Evolutionary conservation across 1,139 yeast species (phyloP).

Genomic region (Yamadazyma membranifaciens): DNA sequence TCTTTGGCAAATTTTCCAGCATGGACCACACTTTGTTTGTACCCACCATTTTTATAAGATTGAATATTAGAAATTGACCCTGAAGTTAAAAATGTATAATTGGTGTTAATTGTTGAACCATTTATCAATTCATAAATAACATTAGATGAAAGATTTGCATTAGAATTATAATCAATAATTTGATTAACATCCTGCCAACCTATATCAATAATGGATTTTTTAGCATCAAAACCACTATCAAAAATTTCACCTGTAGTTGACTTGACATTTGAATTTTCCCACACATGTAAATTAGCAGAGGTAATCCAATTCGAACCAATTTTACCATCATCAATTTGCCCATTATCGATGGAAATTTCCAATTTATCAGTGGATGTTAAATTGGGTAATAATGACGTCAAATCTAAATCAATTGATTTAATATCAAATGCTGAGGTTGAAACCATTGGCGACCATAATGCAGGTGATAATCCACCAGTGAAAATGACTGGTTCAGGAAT

Average conservation of each 20-base stretch:
- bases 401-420: slow-evolving; percentile 60
- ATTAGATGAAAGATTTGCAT: slow-evolving; percentile 16
- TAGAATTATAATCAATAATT: slow-evolving; percentile 26
- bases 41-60: slow-evolving; percentile 27
- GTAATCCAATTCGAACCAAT: slow-evolving; percentile 70
- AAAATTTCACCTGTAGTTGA: slow-evolving; percentile 39
- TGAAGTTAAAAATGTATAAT: slow-evolving; percentile 22
- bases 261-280: slow-evolving; percentile 49
- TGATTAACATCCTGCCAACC: slow-evolving; percentile 26
- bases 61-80: slow-evolving; percentile 31
- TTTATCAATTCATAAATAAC: slow-evolving; percentile 33
- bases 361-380: slow-evolving; percentile 42
- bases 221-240: slow-evolving; percentile 19
- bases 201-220: slow-evolving; percentile 17
- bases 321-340: slow-evolving; percentile 26
- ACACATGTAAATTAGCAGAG: slow-evolving; percentile 62
- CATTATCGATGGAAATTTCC: slow-evolving; percentile 56
- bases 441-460: slow-evolving; percentile 78
- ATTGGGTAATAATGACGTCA: slow-evolving; percentile 64
- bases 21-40: slow-evolving; percentile 30
- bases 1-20: slow-evolving; percentile 19
- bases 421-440: slow-evolving; percentile 72
- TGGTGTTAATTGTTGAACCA: slow-evolving; percentile 31
- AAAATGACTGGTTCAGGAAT: slow-evolving; percentile 64
- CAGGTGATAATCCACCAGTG: slow-evolving; percentile 79